Conservation (phyloP, 2,329 filamentous ascomycete species). For the Botrytis fragariae region DNA sequence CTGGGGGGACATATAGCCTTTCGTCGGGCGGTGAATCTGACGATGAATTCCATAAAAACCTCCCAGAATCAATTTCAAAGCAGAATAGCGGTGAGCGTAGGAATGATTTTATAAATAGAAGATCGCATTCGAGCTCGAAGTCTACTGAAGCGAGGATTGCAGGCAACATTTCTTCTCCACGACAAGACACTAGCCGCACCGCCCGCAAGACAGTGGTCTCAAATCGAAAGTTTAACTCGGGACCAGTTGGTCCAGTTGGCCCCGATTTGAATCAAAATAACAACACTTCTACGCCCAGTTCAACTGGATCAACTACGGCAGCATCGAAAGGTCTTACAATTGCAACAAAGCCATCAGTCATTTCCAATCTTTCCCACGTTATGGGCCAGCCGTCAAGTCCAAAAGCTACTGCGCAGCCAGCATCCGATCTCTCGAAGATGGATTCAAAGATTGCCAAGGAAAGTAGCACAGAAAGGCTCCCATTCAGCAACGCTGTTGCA, state of each 20-base stretch:
- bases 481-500: not conserved
- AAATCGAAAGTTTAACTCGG: not conserved
- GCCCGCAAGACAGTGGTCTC: slow-evolving; percentile 6
- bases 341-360: not conserved
- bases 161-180: not conserved
- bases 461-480: not conserved
- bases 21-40: not conserved
- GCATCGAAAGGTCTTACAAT: not conserved
- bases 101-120: not conserved
- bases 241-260: not conserved
- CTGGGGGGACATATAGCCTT: slow-evolving; percentile 10
- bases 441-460: not conserved
- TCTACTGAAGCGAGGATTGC: not conserved
- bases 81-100: not conserved
- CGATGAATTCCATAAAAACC: not conserved
- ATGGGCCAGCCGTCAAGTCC: not conserved
- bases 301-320: not conserved
- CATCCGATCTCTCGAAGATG: not conserved
- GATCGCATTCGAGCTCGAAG: not conserved
- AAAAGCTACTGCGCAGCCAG: not conserved
- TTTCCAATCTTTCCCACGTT: not conserved
- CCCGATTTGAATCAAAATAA: not conserved
- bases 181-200: not conserved
- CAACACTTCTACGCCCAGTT: not conserved
- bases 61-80: not conserved